Conservation (phyloP, 2,329 filamentous ascomycete genomes). For the Talaromyces atroroseus region DNA sequence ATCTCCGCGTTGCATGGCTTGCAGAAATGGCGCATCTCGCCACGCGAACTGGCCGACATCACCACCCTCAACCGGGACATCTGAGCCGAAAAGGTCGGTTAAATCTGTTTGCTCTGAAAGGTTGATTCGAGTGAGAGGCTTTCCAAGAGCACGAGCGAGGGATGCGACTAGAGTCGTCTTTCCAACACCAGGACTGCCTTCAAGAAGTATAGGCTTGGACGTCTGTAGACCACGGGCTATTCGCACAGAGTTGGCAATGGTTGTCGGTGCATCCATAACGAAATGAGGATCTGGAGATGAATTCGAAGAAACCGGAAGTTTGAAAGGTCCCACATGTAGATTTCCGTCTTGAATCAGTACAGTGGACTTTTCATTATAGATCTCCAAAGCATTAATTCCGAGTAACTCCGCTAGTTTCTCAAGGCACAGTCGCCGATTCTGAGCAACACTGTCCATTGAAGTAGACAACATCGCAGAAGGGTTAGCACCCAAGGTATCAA, state of each 20-base stretch:
- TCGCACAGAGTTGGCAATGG: slow-evolving; percentile 81
- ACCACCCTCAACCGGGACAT: slow-evolving; percentile 91
- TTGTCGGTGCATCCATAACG: slow-evolving; percentile 84
- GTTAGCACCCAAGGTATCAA: slow-evolving; percentile 92
- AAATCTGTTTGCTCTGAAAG: slow-evolving; percentile 96
- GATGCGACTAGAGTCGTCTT: slow-evolving; percentile 92
- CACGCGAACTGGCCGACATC: slow-evolving; percentile 87
- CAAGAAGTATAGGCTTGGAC: slow-evolving; percentile 83
- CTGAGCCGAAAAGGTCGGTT: slow-evolving; percentile 95
- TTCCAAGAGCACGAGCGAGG: slow-evolving; percentile 71
- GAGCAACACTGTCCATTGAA: slow-evolving; percentile 61
- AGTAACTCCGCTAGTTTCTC: slow-evolving; percentile 65
- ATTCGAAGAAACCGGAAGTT: slow-evolving; percentile 50
- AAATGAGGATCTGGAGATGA: slow-evolving; percentile 56
- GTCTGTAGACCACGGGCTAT: slow-evolving; percentile 85
- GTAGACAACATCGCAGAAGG: slow-evolving; percentile 79
- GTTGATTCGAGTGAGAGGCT: slow-evolving; percentile 86
- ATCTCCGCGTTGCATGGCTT: slow-evolving; percentile 92
- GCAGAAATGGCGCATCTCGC: slow-evolving; percentile 91
- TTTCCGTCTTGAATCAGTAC: slow-evolving; percentile 50
- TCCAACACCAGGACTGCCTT: slow-evolving; percentile 95
- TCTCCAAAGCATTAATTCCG: slow-evolving; percentile 53
- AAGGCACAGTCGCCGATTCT: slow-evolving; percentile 69
- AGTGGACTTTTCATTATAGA: slow-evolving; percentile 61
- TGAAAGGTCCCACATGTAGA: slow-evolving; percentile 71